These are phyloP conservation scores for Albophoma yamanashiensis DNA, from an alignment of 2,329 filamentous ascomycete genomes.

Conservation along the genomic window DNA sequence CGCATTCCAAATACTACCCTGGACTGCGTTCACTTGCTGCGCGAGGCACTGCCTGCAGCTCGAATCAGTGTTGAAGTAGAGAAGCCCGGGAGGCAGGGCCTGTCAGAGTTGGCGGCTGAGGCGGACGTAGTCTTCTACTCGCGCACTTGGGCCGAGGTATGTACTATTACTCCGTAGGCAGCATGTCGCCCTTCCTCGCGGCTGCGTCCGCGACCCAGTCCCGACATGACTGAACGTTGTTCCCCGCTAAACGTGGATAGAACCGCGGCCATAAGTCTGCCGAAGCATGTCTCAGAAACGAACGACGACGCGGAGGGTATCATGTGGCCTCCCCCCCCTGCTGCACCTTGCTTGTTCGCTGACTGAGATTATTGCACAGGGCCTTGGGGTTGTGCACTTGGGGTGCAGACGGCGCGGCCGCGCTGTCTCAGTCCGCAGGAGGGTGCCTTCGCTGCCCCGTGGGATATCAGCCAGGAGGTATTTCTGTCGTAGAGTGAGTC, in stretches of 20 bases:
- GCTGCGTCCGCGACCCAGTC: not conserved
- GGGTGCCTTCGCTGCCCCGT: conserved; percentile 27
- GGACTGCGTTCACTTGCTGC: conserved; percentile 47
- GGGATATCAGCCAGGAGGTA: conserved; percentile 22
- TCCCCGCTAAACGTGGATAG: conserved; percentile 9
- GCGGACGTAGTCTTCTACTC: conserved; percentile 69
- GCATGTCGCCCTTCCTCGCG: not conserved
- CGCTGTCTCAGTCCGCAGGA: conserved; percentile 16
- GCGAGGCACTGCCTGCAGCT: conserved; percentile 28
- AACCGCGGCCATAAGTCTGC: conserved; percentile 31
- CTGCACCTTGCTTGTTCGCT: conserved; percentile 6
- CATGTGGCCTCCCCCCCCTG: conserved; percentile 9
- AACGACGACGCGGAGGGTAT: conserved; percentile 34
- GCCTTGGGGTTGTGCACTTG: conserved; percentile 46
- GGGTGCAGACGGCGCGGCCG: conserved; percentile 39
- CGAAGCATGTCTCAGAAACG: conserved; percentile 38
- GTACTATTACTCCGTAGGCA: conserved; percentile 4
- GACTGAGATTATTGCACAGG: conserved; percentile 17
- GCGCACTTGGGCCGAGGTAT: conserved; percentile 57
- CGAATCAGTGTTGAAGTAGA: conserved; percentile 62
- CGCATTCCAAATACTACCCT: conserved; percentile 51
- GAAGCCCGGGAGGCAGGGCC: conserved; percentile 52
- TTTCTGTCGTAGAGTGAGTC: conserved; percentile 50
- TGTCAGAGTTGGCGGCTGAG: conserved; percentile 46
- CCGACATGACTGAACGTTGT: not conserved